phyloP scores from a whole-genome alignment of 805 yeast species.

The Zygosaccharomyces bisporus region DNA sequence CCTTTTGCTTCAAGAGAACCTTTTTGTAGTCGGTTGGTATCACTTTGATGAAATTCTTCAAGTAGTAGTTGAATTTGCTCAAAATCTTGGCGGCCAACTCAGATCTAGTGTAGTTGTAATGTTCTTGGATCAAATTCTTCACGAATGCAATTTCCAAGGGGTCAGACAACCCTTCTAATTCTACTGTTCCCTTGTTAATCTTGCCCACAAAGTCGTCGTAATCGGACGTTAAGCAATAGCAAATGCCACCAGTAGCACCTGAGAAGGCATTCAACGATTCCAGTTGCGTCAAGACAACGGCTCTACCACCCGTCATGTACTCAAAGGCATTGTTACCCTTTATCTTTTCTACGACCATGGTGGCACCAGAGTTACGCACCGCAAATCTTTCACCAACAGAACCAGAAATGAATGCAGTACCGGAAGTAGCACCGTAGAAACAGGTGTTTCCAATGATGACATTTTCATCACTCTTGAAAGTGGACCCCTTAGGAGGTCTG shows the following conservation, averaged over 20 bases:
- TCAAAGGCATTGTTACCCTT: slow-evolving; percentile 99
- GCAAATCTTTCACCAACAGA: slow-evolving; percentile 98
- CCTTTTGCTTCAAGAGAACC: slow-evolving; percentile 77
- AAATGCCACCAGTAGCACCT: slow-evolving; percentile 99
- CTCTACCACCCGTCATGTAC: slow-evolving; percentile 99
- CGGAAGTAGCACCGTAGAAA: slow-evolving; percentile 96
- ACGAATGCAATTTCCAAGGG: slow-evolving; percentile 92
- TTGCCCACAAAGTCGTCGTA: slow-evolving; percentile 75
- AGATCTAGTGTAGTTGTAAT: slow-evolving; percentile 90
- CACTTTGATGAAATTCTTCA: slow-evolving; percentile 88
- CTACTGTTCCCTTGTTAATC: slow-evolving; percentile 80
- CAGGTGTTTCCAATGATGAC: slow-evolving; percentile 96
- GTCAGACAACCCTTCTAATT: slow-evolving; percentile 68
- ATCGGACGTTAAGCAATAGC: slow-evolving; percentile 91
- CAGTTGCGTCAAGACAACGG: slow-evolving; percentile 84
- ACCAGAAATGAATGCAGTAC: slow-evolving; percentile 91
- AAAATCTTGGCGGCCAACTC: slow-evolving; percentile 81
- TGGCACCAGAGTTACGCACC: slow-evolving; percentile 97
- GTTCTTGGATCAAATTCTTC: slow-evolving; percentile 91
- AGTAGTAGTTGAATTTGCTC: slow-evolving; percentile 80
- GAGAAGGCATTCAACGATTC: slow-evolving; percentile 87
- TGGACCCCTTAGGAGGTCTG: slow-evolving; percentile 82
- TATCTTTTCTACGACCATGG: slow-evolving; percentile 88
- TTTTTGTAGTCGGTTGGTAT: slow-evolving; percentile 88
- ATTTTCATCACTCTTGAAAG: slow-evolving; percentile 92